Conservation (phyloP, 257 asterid species). For the Ilex asprella region DNA sequence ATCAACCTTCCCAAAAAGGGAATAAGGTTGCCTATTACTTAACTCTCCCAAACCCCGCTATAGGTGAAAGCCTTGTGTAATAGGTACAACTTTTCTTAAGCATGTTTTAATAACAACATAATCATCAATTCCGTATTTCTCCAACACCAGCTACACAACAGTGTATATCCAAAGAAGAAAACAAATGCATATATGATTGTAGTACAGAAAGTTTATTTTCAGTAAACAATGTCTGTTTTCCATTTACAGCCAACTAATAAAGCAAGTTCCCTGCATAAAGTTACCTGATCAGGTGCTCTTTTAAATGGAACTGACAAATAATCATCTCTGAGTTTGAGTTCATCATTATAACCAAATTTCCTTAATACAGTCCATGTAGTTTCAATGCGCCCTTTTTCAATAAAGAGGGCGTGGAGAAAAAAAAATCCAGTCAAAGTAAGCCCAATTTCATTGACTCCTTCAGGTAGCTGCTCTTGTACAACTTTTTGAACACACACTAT, state of each 20-base stretch:
- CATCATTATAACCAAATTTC: constrained; percentile 84
- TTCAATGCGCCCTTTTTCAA: constrained; percentile 88
- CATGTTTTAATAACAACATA: too few species aligned
- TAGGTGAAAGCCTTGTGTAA: too few species aligned
- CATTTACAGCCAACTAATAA: neutral
- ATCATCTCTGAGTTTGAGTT: constrained; percentile 71
- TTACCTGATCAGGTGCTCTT: constrained; percentile 92
- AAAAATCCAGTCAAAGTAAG: constrained; percentile 89
- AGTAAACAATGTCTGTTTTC: neutral
- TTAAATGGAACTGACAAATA: constrained; percentile 58
- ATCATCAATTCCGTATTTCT: too few species aligned
- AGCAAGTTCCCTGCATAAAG: constrained; percentile 3
- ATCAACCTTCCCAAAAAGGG: too few species aligned
- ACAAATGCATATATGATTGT: neutral
- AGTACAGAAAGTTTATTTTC: neutral
- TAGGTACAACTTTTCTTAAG: too few species aligned
- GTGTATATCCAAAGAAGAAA: neutral
- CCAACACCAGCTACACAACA: too few species aligned
- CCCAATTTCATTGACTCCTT: constrained; percentile 84
- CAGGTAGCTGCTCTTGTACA: constrained; percentile 81
- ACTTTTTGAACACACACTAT: constrained; percentile 81
- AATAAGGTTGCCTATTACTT: too few species aligned
- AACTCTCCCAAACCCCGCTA: too few species aligned
- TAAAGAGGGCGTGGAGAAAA: constrained; percentile 86
- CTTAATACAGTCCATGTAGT: constrained; percentile 90